Evolutionary conservation across 768 basidiomycete genomes (phyloP).

Genomic region (Panaeolus cyanescens): DNA sequence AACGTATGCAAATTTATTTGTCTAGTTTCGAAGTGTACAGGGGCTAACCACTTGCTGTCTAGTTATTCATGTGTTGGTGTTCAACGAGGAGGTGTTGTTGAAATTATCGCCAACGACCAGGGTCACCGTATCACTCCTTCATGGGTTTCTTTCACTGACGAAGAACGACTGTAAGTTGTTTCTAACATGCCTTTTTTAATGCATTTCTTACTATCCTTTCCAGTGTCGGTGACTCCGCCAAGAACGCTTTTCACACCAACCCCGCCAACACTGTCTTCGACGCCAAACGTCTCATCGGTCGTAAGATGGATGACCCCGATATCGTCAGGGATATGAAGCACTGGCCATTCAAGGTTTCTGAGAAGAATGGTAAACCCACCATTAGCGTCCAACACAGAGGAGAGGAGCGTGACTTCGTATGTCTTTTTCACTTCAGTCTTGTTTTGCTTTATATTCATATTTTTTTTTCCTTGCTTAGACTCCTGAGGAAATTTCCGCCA

Average conservation of each 20-base stretch:
- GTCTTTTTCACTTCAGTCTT: conserved; percentile 26
- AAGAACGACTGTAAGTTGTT: conserved; percentile 66
- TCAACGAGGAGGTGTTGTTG: conserved; percentile 69
- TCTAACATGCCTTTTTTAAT: not conserved
- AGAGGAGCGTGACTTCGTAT: conserved; percentile 79
- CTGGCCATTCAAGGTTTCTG: conserved; percentile 85
- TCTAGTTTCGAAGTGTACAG: not conserved
- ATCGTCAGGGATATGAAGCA: conserved; percentile 85
- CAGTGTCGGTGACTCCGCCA: conserved; percentile 91
- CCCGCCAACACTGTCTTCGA: conserved; percentile 95
- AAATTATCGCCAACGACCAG: conserved; percentile 89
- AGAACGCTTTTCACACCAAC: conserved; percentile 93
- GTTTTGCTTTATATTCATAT: not conserved
- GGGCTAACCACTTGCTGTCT: conserved; percentile 25
- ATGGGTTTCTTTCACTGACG: conserved; percentile 81
- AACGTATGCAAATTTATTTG: conserved; percentile 50
- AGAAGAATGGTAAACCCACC: conserved; percentile 79
- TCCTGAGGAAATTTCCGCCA: conserved; percentile 93
- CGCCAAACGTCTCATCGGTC: conserved; percentile 94
- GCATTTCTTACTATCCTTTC: conserved; percentile 17
- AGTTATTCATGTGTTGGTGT: conserved; percentile 98
- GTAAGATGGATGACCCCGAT: conserved; percentile 79
- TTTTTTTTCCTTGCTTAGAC: conserved; percentile 60
- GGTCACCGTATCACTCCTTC: conserved; percentile 90
- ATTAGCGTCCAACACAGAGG: conserved; percentile 80